Conservation (phyloP, 225 moss, liverwort and hornwort genomes). For the Polytrichum formosum region DNA sequence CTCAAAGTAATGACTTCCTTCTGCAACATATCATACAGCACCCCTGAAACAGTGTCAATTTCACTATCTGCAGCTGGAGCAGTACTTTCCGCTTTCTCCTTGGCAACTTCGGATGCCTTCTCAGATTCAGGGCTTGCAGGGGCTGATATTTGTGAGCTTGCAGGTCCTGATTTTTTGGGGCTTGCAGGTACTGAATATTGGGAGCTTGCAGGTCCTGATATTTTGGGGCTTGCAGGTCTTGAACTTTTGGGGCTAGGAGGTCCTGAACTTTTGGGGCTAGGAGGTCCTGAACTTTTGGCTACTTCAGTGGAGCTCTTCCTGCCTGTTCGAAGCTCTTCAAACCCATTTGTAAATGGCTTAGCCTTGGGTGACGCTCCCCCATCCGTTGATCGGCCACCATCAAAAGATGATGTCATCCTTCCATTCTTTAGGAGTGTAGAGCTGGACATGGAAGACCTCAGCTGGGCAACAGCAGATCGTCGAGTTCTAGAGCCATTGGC, state of each 20-base stretch:
- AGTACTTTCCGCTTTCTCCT: slow-evolving; percentile 2
- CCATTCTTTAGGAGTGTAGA: slow-evolving; percentile 15
- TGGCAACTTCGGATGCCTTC: background rate
- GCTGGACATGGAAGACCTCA: slow-evolving; percentile 13
- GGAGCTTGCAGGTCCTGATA: no score
- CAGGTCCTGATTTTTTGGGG: no score
- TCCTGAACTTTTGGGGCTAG: background rate
- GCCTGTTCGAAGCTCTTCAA: slow-evolving; percentile 14
- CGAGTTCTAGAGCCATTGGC: slow-evolving; percentile 19
- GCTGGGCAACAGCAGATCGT: slow-evolving; percentile 18
- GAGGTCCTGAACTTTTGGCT: slow-evolving; percentile 2
- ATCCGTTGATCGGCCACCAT: slow-evolving; percentile 18
- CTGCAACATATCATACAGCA: slow-evolving; percentile 34
- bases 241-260: background rate
- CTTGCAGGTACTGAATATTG: no score
- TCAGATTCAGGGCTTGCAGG: background rate
- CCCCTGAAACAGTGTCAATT: slow-evolving; percentile 21
- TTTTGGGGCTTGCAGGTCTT: background rate
- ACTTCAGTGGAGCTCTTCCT: background rate
- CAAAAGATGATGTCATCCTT: slow-evolving; percentile 21
- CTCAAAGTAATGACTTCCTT: slow-evolving; percentile 25
- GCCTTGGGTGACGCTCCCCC: slow-evolving; percentile 1
- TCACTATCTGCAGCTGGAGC: slow-evolving; percentile 7
- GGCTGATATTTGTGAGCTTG: background rate
- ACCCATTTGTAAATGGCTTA: slow-evolving; percentile 16